These are phyloP conservation scores for Anisodus tanguticus DNA, from an alignment of 257 asterid species.

Conservation along the genomic window DNA sequence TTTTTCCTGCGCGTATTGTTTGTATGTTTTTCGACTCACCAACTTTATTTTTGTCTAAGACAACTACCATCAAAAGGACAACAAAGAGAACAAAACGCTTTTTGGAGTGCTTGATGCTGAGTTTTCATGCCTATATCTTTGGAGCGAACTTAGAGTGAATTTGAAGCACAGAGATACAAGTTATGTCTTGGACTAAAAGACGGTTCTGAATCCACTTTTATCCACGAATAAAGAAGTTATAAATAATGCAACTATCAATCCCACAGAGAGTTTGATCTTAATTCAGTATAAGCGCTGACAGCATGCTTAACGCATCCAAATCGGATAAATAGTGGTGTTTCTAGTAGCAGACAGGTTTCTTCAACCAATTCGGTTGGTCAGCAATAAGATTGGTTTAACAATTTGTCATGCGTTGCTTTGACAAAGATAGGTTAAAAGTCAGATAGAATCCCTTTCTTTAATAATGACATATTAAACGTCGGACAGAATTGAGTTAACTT, in stretches of 20 bases:
- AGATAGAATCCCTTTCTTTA: not conserved
- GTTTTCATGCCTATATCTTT: not conserved
- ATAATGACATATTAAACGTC: not conserved
- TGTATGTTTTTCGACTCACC: not conserved
- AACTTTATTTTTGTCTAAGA: slow-evolving; percentile 22
- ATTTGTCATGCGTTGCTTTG: not conserved
- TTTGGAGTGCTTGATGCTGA: slow-evolving; percentile 2
- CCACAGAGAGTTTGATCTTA: not conserved
- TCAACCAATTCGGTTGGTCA: not conserved
- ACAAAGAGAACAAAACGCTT: not conserved
- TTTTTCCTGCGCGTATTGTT: not conserved
- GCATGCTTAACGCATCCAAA: not conserved
- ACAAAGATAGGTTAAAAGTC: not conserved
- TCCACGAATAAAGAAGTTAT: not conserved
- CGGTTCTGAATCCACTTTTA: too few relatives aligned
- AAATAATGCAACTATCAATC: not conserved
- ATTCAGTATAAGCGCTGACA: not conserved
- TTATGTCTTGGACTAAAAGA: not conserved
- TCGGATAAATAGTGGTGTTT: not conserved
- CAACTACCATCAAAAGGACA: not conserved
- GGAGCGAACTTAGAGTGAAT: not conserved
- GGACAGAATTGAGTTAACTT: not conserved
- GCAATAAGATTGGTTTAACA: not conserved
- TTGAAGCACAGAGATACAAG: not conserved
- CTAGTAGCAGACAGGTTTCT: not conserved